Percentiles rank a stretch among this genome's conserved stretches.
Conservation (phyloP, 1,139 yeast species). For the Hemisphaericaspora subhashii region DNA sequence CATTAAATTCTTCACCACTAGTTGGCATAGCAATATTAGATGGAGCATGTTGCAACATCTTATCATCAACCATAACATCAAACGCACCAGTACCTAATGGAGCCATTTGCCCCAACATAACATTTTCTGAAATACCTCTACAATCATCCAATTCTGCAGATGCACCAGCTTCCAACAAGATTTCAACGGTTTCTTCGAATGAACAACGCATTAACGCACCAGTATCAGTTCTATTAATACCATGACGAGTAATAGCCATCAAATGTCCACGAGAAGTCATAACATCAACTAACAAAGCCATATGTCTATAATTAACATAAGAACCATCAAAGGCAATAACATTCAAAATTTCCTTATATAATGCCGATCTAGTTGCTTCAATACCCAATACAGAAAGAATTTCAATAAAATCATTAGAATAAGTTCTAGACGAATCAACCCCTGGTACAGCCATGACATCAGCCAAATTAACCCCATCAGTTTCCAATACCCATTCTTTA, state of each 20-base stretch:
- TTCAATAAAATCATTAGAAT: constrained; percentile 96
- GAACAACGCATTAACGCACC: constrained; percentile 99
- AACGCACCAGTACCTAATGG: constrained; percentile 99
- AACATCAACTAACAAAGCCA: constrained; percentile 95
- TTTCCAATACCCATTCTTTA: constrained; percentile 97
- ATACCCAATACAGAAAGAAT: constrained; percentile 94
- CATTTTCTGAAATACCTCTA: constrained; percentile 97
- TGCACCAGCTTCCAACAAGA: constrained; percentile 95
- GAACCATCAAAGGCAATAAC: constrained; percentile 99
- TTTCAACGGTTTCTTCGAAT: constrained; percentile 98
- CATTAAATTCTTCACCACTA: constrained; percentile 28
- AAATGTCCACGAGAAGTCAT: constrained; percentile 99
- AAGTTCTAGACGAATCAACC: constrained; percentile 85
- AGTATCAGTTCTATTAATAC: constrained; percentile 97
- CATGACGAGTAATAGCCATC: constrained; percentile 99
- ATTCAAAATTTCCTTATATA: constrained; percentile 89
- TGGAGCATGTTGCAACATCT: constrained; percentile 71
- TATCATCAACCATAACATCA: constrained; percentile 93
- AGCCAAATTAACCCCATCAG: constrained; percentile 95
- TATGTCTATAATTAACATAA: constrained; percentile 96
- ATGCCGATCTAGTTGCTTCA: constrained; percentile 95
- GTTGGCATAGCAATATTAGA: constrained; percentile 51
- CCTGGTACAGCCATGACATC: constrained; percentile 96
- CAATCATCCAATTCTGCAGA: constrained; percentile 97
- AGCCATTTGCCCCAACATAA: constrained; percentile 96